phyloP scores from a whole-genome alignment of 192 early-diverging fungal species.

The Helicostylum pulchrum region DNA sequence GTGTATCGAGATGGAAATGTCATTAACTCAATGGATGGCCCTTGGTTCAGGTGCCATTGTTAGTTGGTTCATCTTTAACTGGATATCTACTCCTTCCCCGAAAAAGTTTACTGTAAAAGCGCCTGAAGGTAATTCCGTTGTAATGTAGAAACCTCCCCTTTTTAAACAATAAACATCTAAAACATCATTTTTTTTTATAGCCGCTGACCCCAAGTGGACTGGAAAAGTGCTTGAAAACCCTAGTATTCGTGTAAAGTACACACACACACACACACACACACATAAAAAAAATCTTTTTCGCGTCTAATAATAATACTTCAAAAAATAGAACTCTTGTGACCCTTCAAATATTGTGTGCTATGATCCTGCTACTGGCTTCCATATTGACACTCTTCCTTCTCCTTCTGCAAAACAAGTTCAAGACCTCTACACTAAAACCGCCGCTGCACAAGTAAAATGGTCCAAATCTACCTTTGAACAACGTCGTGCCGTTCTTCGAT shows the following conservation, averaged over 20 bases:
- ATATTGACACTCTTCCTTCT: constrained; percentile 58
- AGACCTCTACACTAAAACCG: constrained; percentile 52
- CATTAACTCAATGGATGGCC: not conserved
- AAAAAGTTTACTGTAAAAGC: constrained; percentile 9
- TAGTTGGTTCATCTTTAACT: constrained; percentile 1
- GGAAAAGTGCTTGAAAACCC: constrained; percentile 48
- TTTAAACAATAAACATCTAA: not conserved
- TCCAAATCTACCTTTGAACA: constrained; percentile 66
- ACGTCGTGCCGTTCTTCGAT: constrained; percentile 66
- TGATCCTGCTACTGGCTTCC: constrained; percentile 81
- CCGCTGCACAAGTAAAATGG: constrained; percentile 67
- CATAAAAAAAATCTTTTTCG: not conserved
- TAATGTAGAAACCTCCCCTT: not conserved
- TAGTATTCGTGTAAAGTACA: constrained; percentile 41
- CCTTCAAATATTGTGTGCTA: constrained; percentile 70
- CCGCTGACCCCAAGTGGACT: constrained; percentile 47
- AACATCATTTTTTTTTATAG: constrained; percentile 20
- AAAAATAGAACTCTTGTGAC: constrained; percentile 45
- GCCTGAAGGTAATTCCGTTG: constrained; percentile 12
- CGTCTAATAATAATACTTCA: not conserved
- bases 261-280: too few relatives aligned
- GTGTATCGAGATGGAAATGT: too few relatives aligned
- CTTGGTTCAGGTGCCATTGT: constrained; percentile 7
- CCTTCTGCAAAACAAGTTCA: constrained; percentile 57
- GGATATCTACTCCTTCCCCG: constrained; percentile 1